These are phyloP conservation scores for Pseudocercospora vitis DNA, from an alignment of 2,329 filamentous ascomycete species.

Conservation along the genomic window DNA sequence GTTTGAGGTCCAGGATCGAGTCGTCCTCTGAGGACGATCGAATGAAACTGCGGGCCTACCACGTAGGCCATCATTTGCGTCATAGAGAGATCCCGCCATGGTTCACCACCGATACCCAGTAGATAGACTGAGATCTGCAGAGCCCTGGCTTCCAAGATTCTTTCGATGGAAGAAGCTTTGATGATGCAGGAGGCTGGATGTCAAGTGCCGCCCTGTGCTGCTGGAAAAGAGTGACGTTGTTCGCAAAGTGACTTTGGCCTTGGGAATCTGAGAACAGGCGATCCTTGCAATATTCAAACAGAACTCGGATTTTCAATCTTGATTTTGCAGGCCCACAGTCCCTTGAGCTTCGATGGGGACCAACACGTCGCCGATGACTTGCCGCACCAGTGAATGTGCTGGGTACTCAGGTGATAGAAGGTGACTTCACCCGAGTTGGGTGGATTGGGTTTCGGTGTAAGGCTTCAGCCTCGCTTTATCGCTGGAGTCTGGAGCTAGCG, in stretches of 20 bases:
- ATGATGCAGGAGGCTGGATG: neutral
- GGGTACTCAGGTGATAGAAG: slow-evolving; percentile 5
- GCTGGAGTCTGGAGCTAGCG: neutral
- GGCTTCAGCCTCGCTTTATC: slow-evolving; percentile 14
- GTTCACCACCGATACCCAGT: slow-evolving; percentile 2
- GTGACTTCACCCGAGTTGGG: neutral
- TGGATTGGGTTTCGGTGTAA: neutral
- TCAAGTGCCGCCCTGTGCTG: neutral
- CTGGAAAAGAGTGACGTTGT: slow-evolving; percentile 9
- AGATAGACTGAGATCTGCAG: neutral
- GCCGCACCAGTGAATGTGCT: neutral
- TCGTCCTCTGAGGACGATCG: slow-evolving; percentile 18
- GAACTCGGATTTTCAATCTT: slow-evolving; percentile 9
- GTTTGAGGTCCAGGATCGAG: slow-evolving; percentile 33
- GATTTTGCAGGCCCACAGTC: slow-evolving; percentile 4
- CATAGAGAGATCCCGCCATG: slow-evolving; percentile 19
- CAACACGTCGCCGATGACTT: neutral
- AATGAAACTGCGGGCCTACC: slow-evolving; percentile 17
- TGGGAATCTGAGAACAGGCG: neutral
- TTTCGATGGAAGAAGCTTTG: neutral
- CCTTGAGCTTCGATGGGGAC: neutral
- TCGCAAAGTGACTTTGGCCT: slow-evolving; percentile 6
- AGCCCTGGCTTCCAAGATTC: slow-evolving; percentile 12
- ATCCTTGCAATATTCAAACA: slow-evolving; percentile 7
- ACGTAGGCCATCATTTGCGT: slow-evolving; percentile 15